Conservation (phyloP, 768 basidiomycete genomes). For the Termitomyces sp. region DNA sequence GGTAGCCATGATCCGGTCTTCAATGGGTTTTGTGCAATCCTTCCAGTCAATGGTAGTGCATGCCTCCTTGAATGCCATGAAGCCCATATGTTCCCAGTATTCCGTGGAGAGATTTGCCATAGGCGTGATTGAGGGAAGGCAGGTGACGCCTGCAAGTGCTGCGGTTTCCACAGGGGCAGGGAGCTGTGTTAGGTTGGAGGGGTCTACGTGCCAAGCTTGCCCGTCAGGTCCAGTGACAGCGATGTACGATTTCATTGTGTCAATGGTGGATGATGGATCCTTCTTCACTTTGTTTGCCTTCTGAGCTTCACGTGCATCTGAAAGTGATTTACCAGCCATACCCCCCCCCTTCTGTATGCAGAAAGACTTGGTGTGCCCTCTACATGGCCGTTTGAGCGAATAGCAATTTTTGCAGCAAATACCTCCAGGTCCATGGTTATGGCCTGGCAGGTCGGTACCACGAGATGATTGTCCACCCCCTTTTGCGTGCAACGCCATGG, state of each 20-base stretch:
- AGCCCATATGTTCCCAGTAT: background rate
- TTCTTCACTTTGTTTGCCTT: background rate
- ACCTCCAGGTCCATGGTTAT: background rate
- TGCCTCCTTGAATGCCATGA: background rate
- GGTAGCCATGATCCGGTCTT: background rate
- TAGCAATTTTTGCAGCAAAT: background rate
- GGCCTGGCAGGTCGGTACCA: background rate
- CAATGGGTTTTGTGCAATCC: background rate
- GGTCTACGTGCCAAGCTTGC: background rate
- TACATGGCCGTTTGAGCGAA: background rate
- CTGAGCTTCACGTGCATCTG: background rate
- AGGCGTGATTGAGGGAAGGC: background rate
- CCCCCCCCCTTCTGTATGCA: background rate
- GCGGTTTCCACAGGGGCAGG: background rate
- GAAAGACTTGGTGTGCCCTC: background rate
- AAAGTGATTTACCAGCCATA: background rate
- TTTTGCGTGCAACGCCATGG: background rate
- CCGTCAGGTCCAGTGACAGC: background rate
- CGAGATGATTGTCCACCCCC: background rate
- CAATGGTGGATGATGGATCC: background rate
- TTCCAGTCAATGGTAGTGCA: background rate
- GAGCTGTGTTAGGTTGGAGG: background rate
- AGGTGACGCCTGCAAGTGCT: background rate
- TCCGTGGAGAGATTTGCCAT: background rate
- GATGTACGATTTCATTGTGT: background rate